Conservation (phyloP, 192 early-diverging fungal genomes). For the Coemansia sp. region DNA sequence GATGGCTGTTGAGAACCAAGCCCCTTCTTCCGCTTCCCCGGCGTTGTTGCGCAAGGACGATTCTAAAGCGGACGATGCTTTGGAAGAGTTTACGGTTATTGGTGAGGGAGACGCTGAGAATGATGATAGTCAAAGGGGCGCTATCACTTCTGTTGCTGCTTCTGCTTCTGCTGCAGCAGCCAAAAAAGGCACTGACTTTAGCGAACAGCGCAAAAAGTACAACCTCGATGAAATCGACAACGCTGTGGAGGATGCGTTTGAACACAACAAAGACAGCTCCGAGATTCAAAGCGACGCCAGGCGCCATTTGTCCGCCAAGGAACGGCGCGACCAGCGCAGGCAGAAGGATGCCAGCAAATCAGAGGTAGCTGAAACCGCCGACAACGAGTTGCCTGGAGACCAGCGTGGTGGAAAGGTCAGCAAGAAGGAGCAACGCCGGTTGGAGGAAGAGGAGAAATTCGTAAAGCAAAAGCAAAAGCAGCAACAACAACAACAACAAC, state of each 20-base stretch:
- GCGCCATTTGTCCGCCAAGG: conserved; percentile 74
- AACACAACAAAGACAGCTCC: conserved; percentile 4
- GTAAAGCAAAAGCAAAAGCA: conserved; percentile 26
- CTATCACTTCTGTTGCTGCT: background rate
- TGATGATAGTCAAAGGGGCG: background rate
- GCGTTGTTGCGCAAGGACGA: background rate
- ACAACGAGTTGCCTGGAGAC: background rate
- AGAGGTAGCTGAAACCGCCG: background rate
- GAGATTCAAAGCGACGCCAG: conserved; percentile 6
- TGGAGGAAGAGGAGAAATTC: conserved; percentile 37
- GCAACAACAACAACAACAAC: conserved; percentile 35
- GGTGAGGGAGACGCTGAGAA: conserved; percentile 6
- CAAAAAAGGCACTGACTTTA: conserved; percentile 26
- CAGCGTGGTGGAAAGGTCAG: conserved; percentile 16
- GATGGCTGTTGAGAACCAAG: conserved; percentile 9
- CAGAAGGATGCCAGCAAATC: conserved; percentile 12
- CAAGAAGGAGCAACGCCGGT: conserved; percentile 42
- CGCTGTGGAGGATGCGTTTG: conserved; percentile 27
- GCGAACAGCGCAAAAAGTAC: conserved; percentile 49
- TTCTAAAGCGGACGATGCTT: conserved; percentile 5
- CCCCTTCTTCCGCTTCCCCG: background rate
- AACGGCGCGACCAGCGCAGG: conserved; percentile 80
- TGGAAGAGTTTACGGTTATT: conserved; percentile 11
- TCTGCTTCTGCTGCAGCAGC: background rate
- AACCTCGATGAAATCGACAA: conserved; percentile 55